Base-by-base conservation (phyloP, 2,329 filamentous ascomycete genomes). In the Onygenales sp. region DNA sequence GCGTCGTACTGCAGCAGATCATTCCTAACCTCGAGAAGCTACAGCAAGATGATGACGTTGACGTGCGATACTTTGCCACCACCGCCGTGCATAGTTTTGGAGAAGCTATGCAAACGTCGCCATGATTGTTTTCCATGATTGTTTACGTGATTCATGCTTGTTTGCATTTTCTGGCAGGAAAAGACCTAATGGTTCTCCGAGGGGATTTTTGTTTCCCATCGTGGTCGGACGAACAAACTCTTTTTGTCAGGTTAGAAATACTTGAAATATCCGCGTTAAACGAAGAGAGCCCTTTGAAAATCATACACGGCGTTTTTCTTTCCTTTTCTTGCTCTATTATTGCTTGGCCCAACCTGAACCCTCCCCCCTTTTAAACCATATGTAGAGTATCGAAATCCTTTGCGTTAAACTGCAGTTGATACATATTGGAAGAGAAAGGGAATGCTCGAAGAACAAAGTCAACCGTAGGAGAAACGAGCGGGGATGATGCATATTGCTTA, bases 11-110 rank as follows among this genome's bases (percentile, higher is more conserved):
- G 70, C 83, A 89, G 72, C 85, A 88, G 66, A 85, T 97, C 67
- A 74, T 95, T 66, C 91, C 92, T 31, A 92, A 89, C 68, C 75
- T 98, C 63, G 87, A 92, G 77, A 96, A 96, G 78, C 79, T 98
- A 65, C 91, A 96, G 77, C 87, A 92, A 75, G 93, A 98, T 69
- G 89, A 94, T 61, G 93, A 98, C 74, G 92, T 97, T 62, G 93
- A 98, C 74, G 93, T 98, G 66, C 84, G 93, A 71, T 98, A 92
- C 78, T 98, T 95, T 74, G 93, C 93, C 59, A 95, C 90, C 57
- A 94, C 89, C 59, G 92, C 93, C 48, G 85, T 86, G 57, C 83
- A 70, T 55, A 74, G 68, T 64, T 65, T 74, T 59, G 72, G 73
- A 56, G 79, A 80, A 65, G 73, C 70, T 57, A 80, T 78, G 78